These are phyloP conservation scores for Pythium myriotylum DNA, from an alignment of 352 stramenopile genomes.

Conservation along the genomic window DNA sequence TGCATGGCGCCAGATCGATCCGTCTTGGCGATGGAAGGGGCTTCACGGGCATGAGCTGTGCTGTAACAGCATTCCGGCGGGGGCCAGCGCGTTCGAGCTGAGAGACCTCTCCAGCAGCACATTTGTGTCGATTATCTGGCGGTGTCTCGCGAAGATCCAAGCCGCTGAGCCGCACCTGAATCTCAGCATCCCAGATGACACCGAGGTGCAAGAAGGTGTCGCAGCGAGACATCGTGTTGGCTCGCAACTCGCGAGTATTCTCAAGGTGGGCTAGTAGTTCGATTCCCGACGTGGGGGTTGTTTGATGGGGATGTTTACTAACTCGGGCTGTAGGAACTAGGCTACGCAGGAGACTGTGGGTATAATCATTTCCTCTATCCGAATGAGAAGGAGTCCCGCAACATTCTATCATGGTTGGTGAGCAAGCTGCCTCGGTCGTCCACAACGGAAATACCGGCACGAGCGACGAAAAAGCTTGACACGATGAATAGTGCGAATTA, in stretches of 20 bases:
- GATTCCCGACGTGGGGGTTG: not conserved
- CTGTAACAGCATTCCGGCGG: not conserved
- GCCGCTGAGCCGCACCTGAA: conserved; percentile 22
- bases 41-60: too few relatives aligned
- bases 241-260: conserved; percentile 63
- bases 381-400: conserved; percentile 77
- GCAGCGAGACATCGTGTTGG: conserved; percentile 75
- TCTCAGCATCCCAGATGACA: conserved; percentile 31
- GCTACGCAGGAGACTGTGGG: conserved; percentile 81
- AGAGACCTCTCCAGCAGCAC: conserved; percentile 43
- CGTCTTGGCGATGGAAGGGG: too few relatives aligned
- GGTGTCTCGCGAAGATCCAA: conserved; percentile 47
- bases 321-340: conserved; percentile 65
- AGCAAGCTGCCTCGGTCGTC: conserved; percentile 53
- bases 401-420: conserved; percentile 83
- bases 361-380: conserved; percentile 92
- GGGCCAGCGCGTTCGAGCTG: conserved; percentile 12
- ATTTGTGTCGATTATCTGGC: conserved; percentile 51
- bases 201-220: conserved; percentile 48
- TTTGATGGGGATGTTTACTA: too few relatives aligned
- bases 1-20: not conserved
- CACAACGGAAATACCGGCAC: not conserved
- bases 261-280: conserved; percentile 54
- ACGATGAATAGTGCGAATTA: not conserved
- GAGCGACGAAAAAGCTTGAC: not conserved